Conservation (phyloP, 371 early-diverging fungal species). For the Amoeboradix gromovi region DNA sequence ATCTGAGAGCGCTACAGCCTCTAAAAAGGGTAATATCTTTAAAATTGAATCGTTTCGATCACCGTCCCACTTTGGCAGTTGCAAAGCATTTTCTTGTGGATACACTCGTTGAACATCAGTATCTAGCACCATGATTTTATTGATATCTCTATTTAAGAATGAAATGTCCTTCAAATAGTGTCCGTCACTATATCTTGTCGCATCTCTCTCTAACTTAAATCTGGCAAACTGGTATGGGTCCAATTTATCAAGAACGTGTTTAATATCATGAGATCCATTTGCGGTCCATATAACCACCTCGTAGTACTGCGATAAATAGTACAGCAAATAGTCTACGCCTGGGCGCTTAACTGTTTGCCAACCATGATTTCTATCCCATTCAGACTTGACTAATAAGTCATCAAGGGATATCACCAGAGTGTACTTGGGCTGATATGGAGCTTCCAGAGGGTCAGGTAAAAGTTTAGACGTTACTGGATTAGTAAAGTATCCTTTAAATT, state of each 20-base stretch:
- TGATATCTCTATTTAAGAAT: slow-evolving; percentile 64
- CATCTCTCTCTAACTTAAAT: slow-evolving; percentile 60
- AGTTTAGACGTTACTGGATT: slow-evolving; percentile 13
- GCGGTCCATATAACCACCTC: slow-evolving; percentile 83
- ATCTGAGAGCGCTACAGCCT: slow-evolving; percentile 37
- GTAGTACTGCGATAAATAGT: slow-evolving; percentile 55
- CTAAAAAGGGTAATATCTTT: slow-evolving; percentile 62
- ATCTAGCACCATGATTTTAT: slow-evolving; percentile 70
- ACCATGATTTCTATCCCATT: slow-evolving; percentile 66
- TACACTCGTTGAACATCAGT: slow-evolving; percentile 38
- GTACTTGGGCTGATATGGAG: slow-evolving; percentile 38
- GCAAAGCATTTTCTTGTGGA: slow-evolving; percentile 43
- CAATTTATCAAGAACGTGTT: slow-evolving; percentile 37
- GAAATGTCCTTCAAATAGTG: slow-evolving; percentile 66
- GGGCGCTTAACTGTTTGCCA: slow-evolving; percentile 86
- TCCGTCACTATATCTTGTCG: slow-evolving; percentile 43
- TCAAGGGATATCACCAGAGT: slow-evolving; percentile 76
- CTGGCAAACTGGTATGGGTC: slow-evolving; percentile 54
- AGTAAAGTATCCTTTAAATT: background rate
- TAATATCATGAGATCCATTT: slow-evolving; percentile 25
- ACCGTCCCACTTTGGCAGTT: slow-evolving; percentile 55
- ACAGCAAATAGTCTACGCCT: slow-evolving; percentile 69
- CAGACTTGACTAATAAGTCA: slow-evolving; percentile 59
- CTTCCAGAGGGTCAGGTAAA: slow-evolving; percentile 56
- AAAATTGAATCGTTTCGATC: slow-evolving; percentile 45